Evolutionary conservation across 2,329 filamentous ascomycete genomes (phyloP), one percentile per base, ranked within the genome.

Genomic region (Colletotrichum musicola): DNA sequence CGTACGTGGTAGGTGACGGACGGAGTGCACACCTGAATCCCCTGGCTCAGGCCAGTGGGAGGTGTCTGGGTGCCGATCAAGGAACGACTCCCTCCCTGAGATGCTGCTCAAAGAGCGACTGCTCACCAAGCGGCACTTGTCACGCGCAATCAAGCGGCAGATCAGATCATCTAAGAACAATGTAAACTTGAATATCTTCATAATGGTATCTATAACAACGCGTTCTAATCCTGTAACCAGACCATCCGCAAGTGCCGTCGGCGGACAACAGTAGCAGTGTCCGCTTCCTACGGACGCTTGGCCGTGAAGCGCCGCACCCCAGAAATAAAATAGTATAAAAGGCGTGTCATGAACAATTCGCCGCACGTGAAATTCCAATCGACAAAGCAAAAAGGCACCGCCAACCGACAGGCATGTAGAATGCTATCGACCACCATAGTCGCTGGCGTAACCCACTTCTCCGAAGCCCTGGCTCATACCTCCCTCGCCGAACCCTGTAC

Each of bases 401-500:
- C 16, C 20, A 18, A 40, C 42, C 57, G 12, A 10, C 30, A 9
- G 10, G 30, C 30, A 35, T 25, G 50, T 55, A 18, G 6, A n/a
- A 35, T 18, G 27, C 69, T 71, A 82, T 49, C 82, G 81, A 59
- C 82, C 81, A 46, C 85, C 84, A 71, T 84, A 86, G 71, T 88
- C 86, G 65, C 85, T 88, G 18, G 81, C 79, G 70, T 88, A 86
- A 20, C 84, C 85, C 57, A 87, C 82, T 44, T 88, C 85, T 16
- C 84, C 84, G 74, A 84, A 89, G 65, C 83, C 84, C 72, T 88
- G 86, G 27, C 78, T 78, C 82, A 89, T 82, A 9, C 86, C 83
- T 1, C 86, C 85, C n/a, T 86, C 85, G 12, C 86, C 86, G 65
- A 85, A 89, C 0, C 86, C 87, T 4, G 85, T 89, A 38, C 88